phyloP scores from a whole-genome alignment of 441 rosid species.

The Cnidoscolus chayamansa region DNA sequence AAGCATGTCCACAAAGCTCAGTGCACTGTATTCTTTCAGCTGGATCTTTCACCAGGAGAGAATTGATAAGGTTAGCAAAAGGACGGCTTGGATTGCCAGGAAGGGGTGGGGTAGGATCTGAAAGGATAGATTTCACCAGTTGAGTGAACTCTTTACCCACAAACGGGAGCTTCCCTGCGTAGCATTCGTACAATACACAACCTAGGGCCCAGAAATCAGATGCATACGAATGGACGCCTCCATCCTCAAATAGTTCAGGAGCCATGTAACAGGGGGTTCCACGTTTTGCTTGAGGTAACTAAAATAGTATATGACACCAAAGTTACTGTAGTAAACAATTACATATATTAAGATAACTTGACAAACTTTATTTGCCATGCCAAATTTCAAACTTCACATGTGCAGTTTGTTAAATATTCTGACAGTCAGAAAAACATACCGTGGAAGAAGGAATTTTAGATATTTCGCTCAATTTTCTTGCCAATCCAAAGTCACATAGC shows the following conservation, averaged over 20 bases:
- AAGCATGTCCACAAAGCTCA: slow-evolving; percentile 83
- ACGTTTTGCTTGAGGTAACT: slow-evolving; percentile 87
- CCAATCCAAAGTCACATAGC: slow-evolving; percentile 96
- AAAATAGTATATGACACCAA: slow-evolving; percentile 24
- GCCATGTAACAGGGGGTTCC: slow-evolving; percentile 99
- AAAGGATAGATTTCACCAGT: slow-evolving; percentile 81
- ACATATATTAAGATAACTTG: no score
- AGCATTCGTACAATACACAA: slow-evolving; percentile 92
- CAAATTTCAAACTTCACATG: slow-evolving; percentile 3
- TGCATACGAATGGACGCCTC: slow-evolving; percentile 93
- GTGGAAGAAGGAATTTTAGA: slow-evolving; percentile 60
- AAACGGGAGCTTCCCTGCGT: slow-evolving; percentile 87
- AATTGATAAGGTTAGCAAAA: slow-evolving; percentile 74
- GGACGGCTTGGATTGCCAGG: slow-evolving; percentile 82
- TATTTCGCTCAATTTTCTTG: slow-evolving; percentile 75
- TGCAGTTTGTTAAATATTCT: slow-evolving; percentile 2
- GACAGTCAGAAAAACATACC: slow-evolving; percentile 42
- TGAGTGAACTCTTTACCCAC: slow-evolving; percentile 82
- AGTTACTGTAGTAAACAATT: slow-evolving; percentile 10
- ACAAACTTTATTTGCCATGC: no score
- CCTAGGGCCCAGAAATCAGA: slow-evolving; percentile 99
- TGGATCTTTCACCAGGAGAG: slow-evolving; percentile 92
- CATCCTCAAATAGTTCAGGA: slow-evolving; percentile 97
- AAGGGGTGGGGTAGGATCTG: slow-evolving; percentile 85
- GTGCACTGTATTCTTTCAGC: slow-evolving; percentile 85